Evolutionary conservation across 2,329 filamentous ascomycete species (phyloP), one percentile per base, ranked within the genome.

Genomic region (Diaporthe vaccinii): DNA sequence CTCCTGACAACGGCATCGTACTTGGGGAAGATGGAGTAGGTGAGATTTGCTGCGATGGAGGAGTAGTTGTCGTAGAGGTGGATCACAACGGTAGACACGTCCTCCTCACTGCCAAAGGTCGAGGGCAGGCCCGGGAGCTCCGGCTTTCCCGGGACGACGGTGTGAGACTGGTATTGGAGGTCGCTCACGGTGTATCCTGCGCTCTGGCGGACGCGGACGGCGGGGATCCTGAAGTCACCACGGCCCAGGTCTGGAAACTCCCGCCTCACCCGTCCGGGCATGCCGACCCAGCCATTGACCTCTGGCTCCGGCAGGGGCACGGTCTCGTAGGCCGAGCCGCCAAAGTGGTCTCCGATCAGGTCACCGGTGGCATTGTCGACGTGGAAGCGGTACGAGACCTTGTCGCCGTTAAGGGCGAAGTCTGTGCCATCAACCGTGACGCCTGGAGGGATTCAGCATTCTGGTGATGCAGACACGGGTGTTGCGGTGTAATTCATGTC

Each of bases 241-340:
- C 91, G 87, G 1, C 91, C 91, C 6, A 91, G 83, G 75, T 93
- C 91, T 2, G 91, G 91, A 72, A 92, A 92, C 79, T 93, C 91
- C 39, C 91, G 88, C 22, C 89, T 87, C 22, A 87, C 80, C 57
- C 89, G 90, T 15, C 87, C 87, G 49, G 87, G 81, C 67, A 85
- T 79, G 44, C 86, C 83, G 49, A 87, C 84, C 91, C 91, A 93
- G 59, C 91, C 91, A 25, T 86, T 80, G 51, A 86, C 84, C 1
- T 85, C 83, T 0, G 87, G 85, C 31, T 25, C 62, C 15, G 62
- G 62, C 20, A 74, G 34, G 28, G 72, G 7, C 2, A 88, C 84
- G 22, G 89, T 86, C 68, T 91, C 91, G 3, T 86, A 86, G 4
- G 88, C 84, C 1, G 85, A 86, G 17, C 87, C 90, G 57, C 91